Conservation (phyloP, 805 yeast species). For the Gaillardinia entomophila region DNA sequence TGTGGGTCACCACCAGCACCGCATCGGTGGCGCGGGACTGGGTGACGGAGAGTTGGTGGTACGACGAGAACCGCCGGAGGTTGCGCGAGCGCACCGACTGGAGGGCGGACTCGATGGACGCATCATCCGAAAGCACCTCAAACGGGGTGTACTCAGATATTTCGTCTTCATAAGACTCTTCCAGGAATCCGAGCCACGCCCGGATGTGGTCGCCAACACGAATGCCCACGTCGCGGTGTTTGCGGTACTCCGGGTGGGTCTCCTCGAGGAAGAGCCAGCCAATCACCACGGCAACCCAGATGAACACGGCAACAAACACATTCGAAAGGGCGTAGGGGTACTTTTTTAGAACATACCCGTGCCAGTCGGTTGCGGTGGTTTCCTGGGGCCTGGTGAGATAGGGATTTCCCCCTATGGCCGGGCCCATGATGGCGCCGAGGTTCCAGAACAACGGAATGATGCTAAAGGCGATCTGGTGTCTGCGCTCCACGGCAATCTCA, state of each 20-base stretch:
- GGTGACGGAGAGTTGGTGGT: neutral
- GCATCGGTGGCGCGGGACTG: neutral
- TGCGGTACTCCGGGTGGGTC: slow-evolving; percentile 19
- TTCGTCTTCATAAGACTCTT: neutral
- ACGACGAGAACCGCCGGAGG: neutral
- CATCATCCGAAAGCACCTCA: neutral
- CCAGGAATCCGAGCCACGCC: neutral
- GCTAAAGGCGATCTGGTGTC: slow-evolving; percentile 27
- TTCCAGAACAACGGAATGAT: slow-evolving; percentile 27
- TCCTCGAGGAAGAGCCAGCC: slow-evolving; percentile 35
- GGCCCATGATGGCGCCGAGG: slow-evolving; percentile 26
- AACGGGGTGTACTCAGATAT: neutral
- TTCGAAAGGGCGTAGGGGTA: slow-evolving; percentile 37
- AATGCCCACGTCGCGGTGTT: slow-evolving; percentile 23
- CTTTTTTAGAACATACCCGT: slow-evolving; percentile 19
- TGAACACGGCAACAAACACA: slow-evolving; percentile 24
- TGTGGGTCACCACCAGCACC: neutral
- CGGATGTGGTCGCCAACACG: slow-evolving; percentile 31
- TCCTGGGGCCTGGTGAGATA: slow-evolving; percentile 21
- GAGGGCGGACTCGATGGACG: neutral
- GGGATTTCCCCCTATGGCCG: slow-evolving; percentile 25
- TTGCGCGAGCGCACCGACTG: neutral
- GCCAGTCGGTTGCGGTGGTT: neutral
- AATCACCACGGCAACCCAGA: slow-evolving; percentile 17
- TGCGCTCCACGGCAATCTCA: slow-evolving; percentile 23